These are phyloP conservation scores for Lentinula edodes DNA, from an alignment of 768 basidiomycete species.

Conservation along the genomic window DNA sequence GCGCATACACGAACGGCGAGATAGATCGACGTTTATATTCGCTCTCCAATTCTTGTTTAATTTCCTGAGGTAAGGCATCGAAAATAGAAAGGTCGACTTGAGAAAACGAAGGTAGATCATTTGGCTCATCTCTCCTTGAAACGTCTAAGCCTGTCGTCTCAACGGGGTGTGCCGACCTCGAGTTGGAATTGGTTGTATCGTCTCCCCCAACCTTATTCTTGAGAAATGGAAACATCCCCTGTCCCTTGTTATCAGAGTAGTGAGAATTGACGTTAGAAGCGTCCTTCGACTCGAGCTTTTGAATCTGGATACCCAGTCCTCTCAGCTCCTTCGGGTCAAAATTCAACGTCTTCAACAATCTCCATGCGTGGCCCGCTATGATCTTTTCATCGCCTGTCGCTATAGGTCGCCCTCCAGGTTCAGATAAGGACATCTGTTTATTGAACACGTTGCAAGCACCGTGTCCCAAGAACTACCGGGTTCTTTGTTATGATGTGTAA, in stretches of 20 bases:
- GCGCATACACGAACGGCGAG: conserved; percentile 33
- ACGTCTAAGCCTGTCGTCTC: neutral
- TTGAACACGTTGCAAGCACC: conserved; percentile 80
- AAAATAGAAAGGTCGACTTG: conserved; percentile 71
- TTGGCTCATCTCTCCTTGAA: neutral
- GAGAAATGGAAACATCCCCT: conserved; percentile 58
- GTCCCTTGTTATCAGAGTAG: conserved; percentile 34
- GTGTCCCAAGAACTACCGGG: conserved; percentile 79
- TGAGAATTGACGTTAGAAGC: conserved; percentile 11
- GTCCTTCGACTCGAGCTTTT: conserved; percentile 67
- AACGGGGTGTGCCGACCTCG: neutral
- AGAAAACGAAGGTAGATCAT: conserved; percentile 63
- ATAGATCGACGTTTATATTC: conserved; percentile 61
- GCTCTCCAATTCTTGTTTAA: conserved; percentile 61
- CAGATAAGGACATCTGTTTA: conserved; percentile 60
- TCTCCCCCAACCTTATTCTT: neutral
- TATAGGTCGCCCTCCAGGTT: conserved; percentile 41
- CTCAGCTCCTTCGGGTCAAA: conserved; percentile 86
- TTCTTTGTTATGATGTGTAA: too few relatives aligned
- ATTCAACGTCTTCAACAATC: conserved; percentile 62
- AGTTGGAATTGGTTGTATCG: neutral
- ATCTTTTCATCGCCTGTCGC: conserved; percentile 69
- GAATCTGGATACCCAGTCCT: conserved; percentile 87
- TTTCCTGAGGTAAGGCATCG: conserved; percentile 62
- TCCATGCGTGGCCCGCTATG: conserved; percentile 76